Percentiles rank a stretch among this genome's conserved stretches.
Conservation (phyloP, 2,329 filamentous ascomycete species). For the Ophiosphaerella korrae region DNA sequence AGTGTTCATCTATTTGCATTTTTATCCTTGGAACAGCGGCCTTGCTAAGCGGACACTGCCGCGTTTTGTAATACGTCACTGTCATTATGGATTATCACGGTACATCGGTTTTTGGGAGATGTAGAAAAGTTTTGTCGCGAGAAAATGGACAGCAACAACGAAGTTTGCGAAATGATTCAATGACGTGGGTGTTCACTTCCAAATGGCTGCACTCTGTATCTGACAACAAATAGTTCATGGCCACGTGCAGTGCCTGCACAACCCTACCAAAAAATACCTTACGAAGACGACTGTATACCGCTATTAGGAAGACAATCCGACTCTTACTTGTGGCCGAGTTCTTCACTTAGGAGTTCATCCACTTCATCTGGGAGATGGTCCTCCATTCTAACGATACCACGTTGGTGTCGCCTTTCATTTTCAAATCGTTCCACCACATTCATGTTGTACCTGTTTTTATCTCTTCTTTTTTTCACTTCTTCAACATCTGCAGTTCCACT, state of each 20-base stretch:
- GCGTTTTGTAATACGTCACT: background rate
- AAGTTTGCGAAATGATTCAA: no score
- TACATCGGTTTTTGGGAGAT: background rate
- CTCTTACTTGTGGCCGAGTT: background rate
- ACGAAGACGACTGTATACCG: slow-evolving; percentile 2
- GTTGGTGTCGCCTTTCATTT: slow-evolving; percentile 14
- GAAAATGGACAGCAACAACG: no score
- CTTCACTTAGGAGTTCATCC: background rate
- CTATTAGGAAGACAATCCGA: slow-evolving; percentile 4
- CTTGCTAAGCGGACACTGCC: no score
- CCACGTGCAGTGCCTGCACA: background rate
- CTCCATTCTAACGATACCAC: slow-evolving; percentile 1
- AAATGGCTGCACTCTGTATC: background rate
- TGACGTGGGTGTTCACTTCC: no score
- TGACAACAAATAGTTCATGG: slow-evolving; percentile 1
- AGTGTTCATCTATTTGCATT: no score
- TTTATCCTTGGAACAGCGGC: no score
- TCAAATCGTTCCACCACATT: slow-evolving; percentile 11
- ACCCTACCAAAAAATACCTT: background rate
- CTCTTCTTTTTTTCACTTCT: slow-evolving; percentile 6
- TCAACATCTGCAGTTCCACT: slow-evolving; percentile 10
- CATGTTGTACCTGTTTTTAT: no score
- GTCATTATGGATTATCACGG: background rate
- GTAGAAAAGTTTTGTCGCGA: background rate
- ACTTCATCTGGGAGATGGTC: background rate